A percentile compares a stretch with the other conserved stretches of the same genome.
Evolutionary conservation across 768 basidiomycete genomes (phyloP).

Genomic region (Leucocoprinus birnbaumii): DNA sequence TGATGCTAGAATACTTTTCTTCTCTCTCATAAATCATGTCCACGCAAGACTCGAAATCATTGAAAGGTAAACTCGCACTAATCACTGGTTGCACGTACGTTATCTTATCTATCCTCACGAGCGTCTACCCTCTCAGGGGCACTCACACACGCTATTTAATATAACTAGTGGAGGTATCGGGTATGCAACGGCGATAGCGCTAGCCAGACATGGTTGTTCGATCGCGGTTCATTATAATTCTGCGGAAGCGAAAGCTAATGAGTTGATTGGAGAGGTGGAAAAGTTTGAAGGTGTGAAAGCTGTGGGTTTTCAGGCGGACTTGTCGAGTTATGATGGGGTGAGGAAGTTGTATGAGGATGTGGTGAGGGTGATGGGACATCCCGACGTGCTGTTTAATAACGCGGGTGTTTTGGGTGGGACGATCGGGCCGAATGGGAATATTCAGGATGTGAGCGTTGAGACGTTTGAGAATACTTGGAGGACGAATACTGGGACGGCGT

Average conservation of each 20-base stretch:
- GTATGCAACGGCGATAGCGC: slow-evolving; percentile 41
- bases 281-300: slow-evolving; percentile 30
- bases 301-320: slow-evolving; percentile 44
- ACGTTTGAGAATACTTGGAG: slow-evolving; percentile 46
- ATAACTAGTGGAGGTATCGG: slow-evolving; percentile 49
- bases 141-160: background rate
- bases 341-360: slow-evolving; percentile 40
- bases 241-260: slow-evolving; percentile 31
- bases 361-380: slow-evolving; percentile 40
- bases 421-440: slow-evolving; percentile 43
- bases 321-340: slow-evolving; percentile 42
- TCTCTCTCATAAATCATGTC: background rate
- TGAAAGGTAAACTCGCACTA: slow-evolving; percentile 22
- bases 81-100: slow-evolving; percentile 27
- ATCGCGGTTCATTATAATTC: slow-evolving; percentile 53
- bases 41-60: slow-evolving; percentile 6
- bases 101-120: background rate
- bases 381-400: slow-evolving; percentile 52
- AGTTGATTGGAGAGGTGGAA: slow-evolving; percentile 35
- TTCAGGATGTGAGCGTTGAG: slow-evolving; percentile 40
- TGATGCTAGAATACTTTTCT: no score
- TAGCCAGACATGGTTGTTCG: slow-evolving; percentile 41
- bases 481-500: slow-evolving; percentile 43
- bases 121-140: no score
- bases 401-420: slow-evolving; percentile 38